Percentiles rank a stretch among this genome's conserved stretches.
Conservation (phyloP, 768 basidiomycete species). For the Suillus weaverae region DNA sequence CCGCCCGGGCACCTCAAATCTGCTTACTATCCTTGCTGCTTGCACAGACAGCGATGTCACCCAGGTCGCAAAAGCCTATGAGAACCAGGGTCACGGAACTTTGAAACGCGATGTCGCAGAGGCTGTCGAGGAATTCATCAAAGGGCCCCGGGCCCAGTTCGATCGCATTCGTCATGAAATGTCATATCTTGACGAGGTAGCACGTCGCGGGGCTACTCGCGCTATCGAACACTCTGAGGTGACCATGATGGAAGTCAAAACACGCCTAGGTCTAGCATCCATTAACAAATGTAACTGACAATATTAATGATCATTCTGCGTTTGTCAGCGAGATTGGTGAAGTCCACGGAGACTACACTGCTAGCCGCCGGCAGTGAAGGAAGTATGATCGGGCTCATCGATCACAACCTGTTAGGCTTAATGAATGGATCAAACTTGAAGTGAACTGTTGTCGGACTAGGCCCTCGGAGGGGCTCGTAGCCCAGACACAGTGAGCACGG, state of each 20-base stretch:
- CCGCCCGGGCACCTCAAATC: slow-evolving; percentile 84
- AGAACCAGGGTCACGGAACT: slow-evolving; percentile 55
- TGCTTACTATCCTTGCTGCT: slow-evolving; percentile 77
- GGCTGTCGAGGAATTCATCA: slow-evolving; percentile 68
- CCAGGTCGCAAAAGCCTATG: slow-evolving; percentile 51
- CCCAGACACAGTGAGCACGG: too few species aligned
- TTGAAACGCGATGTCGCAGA: slow-evolving; percentile 78
- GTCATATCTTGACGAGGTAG: slow-evolving; percentile 61
- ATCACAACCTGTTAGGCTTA: background rate
- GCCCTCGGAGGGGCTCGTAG: too few species aligned
- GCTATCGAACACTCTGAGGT: slow-evolving; percentile 60
- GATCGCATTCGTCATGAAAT: slow-evolving; percentile 59
- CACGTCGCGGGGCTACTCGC: slow-evolving; percentile 58
- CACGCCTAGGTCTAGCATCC: slow-evolving; percentile 55
- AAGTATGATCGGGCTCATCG: background rate
- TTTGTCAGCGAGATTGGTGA: slow-evolving; percentile 31
- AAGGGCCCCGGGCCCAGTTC: slow-evolving; percentile 68
- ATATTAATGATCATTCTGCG: background rate
- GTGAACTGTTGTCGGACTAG: too few species aligned
- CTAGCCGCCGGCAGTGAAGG: background rate
- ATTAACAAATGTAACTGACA: background rate
- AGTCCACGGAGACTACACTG: slow-evolving; percentile 54
- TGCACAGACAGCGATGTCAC: slow-evolving; percentile 53
- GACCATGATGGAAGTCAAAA: slow-evolving; percentile 70
- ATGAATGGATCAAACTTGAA: too few species aligned